Conservation (phyloP, 2,329 filamentous ascomycete genomes). For the Venturia oleaginea region DNA sequence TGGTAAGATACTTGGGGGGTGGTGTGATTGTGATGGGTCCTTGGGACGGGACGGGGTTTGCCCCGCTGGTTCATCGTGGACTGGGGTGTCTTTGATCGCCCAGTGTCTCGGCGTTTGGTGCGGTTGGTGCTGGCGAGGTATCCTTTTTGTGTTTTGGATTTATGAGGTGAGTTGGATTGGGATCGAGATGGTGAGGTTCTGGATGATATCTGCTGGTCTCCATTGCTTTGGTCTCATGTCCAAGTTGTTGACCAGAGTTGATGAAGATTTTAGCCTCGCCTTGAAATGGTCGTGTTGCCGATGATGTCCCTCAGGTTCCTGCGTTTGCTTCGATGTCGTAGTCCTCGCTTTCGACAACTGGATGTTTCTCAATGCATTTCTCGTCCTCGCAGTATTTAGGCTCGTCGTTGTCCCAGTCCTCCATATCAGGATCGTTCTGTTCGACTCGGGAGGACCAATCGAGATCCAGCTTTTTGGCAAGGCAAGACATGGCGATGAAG, state of each 20-base stretch:
- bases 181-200: neutral
- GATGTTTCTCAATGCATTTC: neutral
- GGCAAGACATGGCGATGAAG: neutral
- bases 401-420: neutral
- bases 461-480: neutral
- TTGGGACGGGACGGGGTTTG: neutral
- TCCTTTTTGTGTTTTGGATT: neutral
- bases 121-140: neutral
- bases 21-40: neutral
- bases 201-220: too few species aligned
- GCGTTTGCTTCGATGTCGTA: neutral
- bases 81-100: neutral
- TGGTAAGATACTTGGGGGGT: neutral
- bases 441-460: neutral
- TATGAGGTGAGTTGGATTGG: neutral
- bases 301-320: neutral
- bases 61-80: neutral
- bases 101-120: neutral
- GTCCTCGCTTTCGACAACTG: neutral
- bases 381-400: neutral
- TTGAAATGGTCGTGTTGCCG: neutral
- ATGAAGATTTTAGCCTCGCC: too few species aligned
- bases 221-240: too few species aligned
- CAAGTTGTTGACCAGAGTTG: too few species aligned
- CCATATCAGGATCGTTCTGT: neutral